Evolutionary conservation across 192 early-diverging fungal genomes (phyloP), one percentile per base, ranked within the genome.

Genomic region (Coemansia sp.): DNA sequence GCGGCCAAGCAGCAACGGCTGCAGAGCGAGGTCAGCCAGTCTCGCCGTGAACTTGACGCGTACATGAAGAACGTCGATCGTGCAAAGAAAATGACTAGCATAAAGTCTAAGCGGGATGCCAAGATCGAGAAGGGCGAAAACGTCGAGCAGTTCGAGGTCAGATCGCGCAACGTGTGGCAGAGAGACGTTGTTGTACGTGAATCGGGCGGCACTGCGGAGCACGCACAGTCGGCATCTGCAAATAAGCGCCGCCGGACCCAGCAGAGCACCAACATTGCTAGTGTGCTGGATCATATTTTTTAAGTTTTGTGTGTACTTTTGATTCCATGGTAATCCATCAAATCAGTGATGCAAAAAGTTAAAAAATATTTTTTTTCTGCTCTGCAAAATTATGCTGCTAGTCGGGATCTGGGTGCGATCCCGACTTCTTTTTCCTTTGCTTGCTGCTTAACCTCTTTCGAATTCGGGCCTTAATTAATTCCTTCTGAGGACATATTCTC

Each of bases 21-120:
- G 51, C 83, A 88, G 69, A 88, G 87, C 7, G 95, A 97, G 76
- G 91, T 95, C 70, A 84, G 75, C 33, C 92, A 94, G 80, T 91
- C 92, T 14, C 89, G 89, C 69, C 81, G 92, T 43, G 97, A 98
- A 68, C 91, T 91, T 58, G 94, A 95, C 75, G 87, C 84, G 5
- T 97, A 95, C 77, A 44, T 95, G 59, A 88, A 84, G 69, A 98
- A 93, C 72, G 95, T 98, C 33, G 91, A 91, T 41, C 88, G 87
- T 63, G 87, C 93, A 26, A 95, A 95, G 85, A 97, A 93, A 89
- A 85, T 95, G 56, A 81, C 87, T 56, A 88, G 85, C 39, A 93
- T 96, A 59, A 87, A 92, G 77, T 84, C 84, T 9, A 91, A 87
- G 71, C 88, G 91, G 75, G 39, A 82, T 35, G 71, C 63, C 6